phyloP scores from a whole-genome alignment of 352 stramenopile genomes.

The Globisporangium viniferum region DNA sequence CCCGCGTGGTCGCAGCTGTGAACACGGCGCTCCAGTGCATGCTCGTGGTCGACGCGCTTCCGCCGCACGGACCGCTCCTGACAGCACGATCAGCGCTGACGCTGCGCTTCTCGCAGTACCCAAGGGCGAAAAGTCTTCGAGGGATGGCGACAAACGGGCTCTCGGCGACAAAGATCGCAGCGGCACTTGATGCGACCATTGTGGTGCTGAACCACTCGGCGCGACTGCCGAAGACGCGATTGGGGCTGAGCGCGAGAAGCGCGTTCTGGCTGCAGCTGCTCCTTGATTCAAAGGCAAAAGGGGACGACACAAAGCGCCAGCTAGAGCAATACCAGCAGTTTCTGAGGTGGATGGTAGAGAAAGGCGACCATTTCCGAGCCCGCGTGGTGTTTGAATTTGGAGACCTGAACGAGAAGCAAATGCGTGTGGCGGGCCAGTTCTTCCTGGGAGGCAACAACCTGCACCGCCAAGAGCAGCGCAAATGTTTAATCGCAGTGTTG shows the following conservation, averaged over 20 bases:
- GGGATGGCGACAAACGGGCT: not conserved
- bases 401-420: not conserved
- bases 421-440: not conserved
- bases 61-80: not conserved
- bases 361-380: not conserved
- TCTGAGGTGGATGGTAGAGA: not conserved
- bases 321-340: not conserved
- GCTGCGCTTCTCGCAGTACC: not conserved
- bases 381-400: not conserved
- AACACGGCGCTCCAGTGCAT: not conserved
- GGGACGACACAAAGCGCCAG: not conserved
- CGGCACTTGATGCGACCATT: not conserved
- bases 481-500: not conserved
- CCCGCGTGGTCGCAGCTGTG: not conserved
- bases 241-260: not conserved
- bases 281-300: not conserved
- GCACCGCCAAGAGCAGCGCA: not conserved
- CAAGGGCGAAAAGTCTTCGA: not conserved
- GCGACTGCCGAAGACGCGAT: not conserved
- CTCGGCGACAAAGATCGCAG: not conserved
- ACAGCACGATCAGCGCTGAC: not conserved
- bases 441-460: not conserved
- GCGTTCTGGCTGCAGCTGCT: not conserved
- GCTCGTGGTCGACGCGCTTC: not conserved
- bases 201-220: not conserved